Percentiles rank a stretch among this genome's conserved stretches.
These are phyloP conservation scores for Cutaneotrichosporon cavernicola DNA, from an alignment of 1,284 basidiomycete species.

Conservation along the genomic window DNA sequence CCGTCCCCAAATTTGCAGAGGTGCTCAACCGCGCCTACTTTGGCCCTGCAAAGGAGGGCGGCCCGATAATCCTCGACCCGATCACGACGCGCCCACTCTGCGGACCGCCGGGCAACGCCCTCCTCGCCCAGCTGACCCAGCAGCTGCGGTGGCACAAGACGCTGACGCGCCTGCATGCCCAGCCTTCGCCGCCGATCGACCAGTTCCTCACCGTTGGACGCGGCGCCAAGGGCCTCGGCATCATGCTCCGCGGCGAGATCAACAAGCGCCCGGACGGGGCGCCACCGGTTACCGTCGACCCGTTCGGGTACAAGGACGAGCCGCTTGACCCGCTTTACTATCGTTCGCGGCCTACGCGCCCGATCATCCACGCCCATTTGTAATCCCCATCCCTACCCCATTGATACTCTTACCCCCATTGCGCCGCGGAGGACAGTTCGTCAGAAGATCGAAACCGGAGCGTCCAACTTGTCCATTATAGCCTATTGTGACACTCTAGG, in stretches of 20 bases:
- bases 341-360: not conserved
- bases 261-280: constrained; percentile 36
- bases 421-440: not conserved
- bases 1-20: constrained; percentile 42
- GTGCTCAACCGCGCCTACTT: constrained; percentile 42
- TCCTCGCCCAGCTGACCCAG: constrained; percentile 45
- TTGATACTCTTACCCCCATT: too few relatives aligned
- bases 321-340: not conserved
- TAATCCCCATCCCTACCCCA: not conserved
- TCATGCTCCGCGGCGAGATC: constrained; percentile 50
- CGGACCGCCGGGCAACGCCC: constrained; percentile 37
- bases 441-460: not conserved
- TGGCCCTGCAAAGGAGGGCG: constrained; percentile 25
- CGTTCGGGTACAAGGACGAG: constrained; percentile 41
- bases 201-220: constrained; percentile 47
- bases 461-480: constrained; percentile 6
- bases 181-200: constrained; percentile 35
- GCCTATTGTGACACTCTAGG: not conserved
- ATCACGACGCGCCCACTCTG: constrained; percentile 47
- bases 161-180: constrained; percentile 39
- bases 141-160: constrained; percentile 52
- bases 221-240: constrained; percentile 51
- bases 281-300: constrained; percentile 35
- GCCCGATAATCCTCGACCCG: constrained; percentile 46
- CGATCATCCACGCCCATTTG: not conserved